A percentile compares a stretch with the other conserved stretches of the same genome.
These are phyloP conservation scores for Glutinoglossum americanum DNA, from an alignment of 495 filamentous ascomycete species.

Conservation along the genomic window DNA sequence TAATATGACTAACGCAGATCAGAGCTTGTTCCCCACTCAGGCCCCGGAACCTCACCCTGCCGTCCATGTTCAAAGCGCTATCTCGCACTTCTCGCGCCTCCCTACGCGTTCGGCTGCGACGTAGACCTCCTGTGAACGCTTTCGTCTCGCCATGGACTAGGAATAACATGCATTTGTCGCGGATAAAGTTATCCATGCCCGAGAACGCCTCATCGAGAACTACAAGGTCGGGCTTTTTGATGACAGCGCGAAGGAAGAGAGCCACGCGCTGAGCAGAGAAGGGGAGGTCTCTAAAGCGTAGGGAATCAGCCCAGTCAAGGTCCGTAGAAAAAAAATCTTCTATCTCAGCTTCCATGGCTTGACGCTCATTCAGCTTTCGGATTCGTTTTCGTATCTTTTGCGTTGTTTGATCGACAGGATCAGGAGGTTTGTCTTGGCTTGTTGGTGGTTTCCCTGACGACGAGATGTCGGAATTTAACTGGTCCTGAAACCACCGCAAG, in stretches of 20 bases:
- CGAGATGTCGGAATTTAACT: conserved; percentile 35
- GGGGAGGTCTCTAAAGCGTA: conserved; percentile 49
- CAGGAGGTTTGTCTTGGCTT: background rate
- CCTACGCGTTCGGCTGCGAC: conserved; percentile 32
- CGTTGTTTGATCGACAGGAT: background rate
- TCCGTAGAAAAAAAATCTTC: background rate
- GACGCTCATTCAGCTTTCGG: background rate
- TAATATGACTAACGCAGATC: conserved; percentile 1
- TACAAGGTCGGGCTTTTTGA: conserved; percentile 67
- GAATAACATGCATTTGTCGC: conserved; percentile 66
- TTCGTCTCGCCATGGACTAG: conserved; percentile 24
- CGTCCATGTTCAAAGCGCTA: background rate
- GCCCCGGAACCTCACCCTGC: background rate
- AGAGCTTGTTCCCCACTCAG: background rate
- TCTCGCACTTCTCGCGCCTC: conserved; percentile 28
- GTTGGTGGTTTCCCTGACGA: background rate
- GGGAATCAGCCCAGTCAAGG: conserved; percentile 45
- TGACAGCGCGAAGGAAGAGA: conserved; percentile 65
- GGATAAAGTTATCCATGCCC: conserved; percentile 62
- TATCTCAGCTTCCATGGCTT: background rate
- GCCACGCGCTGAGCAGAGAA: conserved; percentile 64
- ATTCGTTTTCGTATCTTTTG: background rate
- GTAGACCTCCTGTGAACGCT: conserved; percentile 69
- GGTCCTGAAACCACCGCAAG: conserved; percentile 50
- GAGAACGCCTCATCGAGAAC: conserved; percentile 88